Conservation (phyloP, 129 eudicot species). For the Flaveria ramosissima region DNA sequence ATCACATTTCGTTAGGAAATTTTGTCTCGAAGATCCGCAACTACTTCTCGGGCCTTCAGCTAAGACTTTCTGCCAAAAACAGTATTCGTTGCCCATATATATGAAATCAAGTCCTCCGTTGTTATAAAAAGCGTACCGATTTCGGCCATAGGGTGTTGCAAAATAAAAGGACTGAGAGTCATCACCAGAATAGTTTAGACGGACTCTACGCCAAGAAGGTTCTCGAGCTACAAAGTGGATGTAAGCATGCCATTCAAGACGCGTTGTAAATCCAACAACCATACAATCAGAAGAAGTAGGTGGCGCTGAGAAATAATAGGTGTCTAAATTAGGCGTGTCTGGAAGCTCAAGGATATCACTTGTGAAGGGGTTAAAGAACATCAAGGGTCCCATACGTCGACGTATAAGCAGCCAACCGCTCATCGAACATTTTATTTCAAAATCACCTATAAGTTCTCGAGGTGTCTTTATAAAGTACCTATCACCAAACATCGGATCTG, state of each 20-base stretch:
- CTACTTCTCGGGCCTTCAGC: background rate
- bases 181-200: background rate
- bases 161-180: background rate
- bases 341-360: conserved; percentile 12
- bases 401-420: no score
- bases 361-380: conserved; percentile 34
- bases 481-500: no score
- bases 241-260: background rate
- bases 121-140: conserved; percentile 3
- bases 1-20: conserved; percentile 4
- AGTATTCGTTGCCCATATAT: background rate
- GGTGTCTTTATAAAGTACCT: no score
- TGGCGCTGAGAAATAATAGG: background rate
- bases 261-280: background rate
- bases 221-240: background rate
- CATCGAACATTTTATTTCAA: no score
- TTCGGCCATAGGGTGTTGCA: background rate
- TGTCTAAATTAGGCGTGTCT: background rate
- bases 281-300: conserved; percentile 31
- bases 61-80: background rate
- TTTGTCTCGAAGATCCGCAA: background rate
- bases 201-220: background rate
- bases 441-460: no score
- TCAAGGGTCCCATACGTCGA: background rate
- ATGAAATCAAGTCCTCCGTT: background rate